Evolutionary conservation across 768 basidiomycete species (phyloP), one percentile per base, ranked within the genome.

Genomic region (Stropharia rugosoannulata): DNA sequence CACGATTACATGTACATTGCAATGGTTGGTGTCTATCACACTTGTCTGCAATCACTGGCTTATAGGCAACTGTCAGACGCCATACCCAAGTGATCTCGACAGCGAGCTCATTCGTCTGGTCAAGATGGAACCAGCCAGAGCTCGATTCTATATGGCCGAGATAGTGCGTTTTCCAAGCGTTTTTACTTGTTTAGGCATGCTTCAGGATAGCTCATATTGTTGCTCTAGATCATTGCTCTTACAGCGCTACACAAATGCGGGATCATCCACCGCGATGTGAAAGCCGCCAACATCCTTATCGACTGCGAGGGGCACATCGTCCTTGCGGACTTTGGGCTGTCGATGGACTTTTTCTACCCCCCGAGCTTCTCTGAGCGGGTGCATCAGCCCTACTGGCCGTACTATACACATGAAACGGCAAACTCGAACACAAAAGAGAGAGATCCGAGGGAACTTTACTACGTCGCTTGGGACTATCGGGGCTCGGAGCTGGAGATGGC

Each of bases 131-230:
- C 55, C 63, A 5, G 39, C 51, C n/a, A 56, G 64, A 15, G 68
- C 70, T 18, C 65, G 66, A 19, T 71, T 74, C 37, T 74, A 73
- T 40, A 69, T 68, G 49, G 68, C 68, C 11, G 71, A 75, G 62
- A 59, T 74, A 37, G 74, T 74, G 46, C 55, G 70, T 58, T 27
- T n/a, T 10, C 16, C 5, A 22, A 22, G 22, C 22, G 22, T 4
- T 22, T 22, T 22, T 22, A 44, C 25, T 15, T 13, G 3, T 19
- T 22, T 4, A 27, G 39, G 13, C 32, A 15, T 22, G 22, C 22
- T 11, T 25, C 22, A 8, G n/a, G 25, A 48, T 5, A 16, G 19
- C 8, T 40, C 8, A 27, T 8, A 18, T 10, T 25, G 44, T 15
- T 39, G 35, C 40, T n/a, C 9, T 37, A 74, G 73, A 63, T 70